Evolutionary conservation across 2,329 filamentous ascomycete species (phyloP), one percentile per base, ranked within the genome.

Genomic region (Pseudogymnoascus sp.): DNA sequence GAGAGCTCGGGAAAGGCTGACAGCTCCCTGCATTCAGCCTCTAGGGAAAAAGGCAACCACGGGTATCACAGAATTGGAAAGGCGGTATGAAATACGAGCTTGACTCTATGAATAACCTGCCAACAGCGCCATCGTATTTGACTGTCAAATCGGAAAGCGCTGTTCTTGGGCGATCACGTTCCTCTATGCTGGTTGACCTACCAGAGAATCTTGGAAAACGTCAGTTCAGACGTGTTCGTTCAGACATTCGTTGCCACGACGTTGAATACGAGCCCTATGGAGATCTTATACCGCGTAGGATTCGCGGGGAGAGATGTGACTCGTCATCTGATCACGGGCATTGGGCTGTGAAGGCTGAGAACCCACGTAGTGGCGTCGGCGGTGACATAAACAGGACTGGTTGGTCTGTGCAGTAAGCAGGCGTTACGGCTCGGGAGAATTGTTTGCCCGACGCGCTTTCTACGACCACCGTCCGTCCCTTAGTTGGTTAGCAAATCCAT

Each of bases 71-170:
- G 8, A 56, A 56, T 34, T 10, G 10, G 34, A 56, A 25, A 34
- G 28, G 18, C 5, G n/a, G 50, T 34, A 56, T 18, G 50, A 14
- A 56, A 56, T 56, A 56, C 50, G 50, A 56, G 50, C 50, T 56
- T 34, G 50, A 56, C n/a, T 56, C 50, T 56, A 56, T 56, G 50
- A 56, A 56, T 56, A 56, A 56, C 50, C 50, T 56, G 50, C 50
- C 50, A 56, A 56, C 50, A 56, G 25, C 50, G 25, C 50, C 50
- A 56, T 34, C 50, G n/a, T 56, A 56, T 56, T 18, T 10, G 10
- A 28, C 25, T 4, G 28, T 56, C 50, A 56, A 56, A 56, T 56
- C 50, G 50, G 50, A 56, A 18, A 12, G 50, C 50, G 10, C 10
- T 56, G 46, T 18, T 56, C 21, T 56, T 34, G 4, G 28, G 25